Conservation (phyloP, 2,329 filamentous ascomycete species). For the Phyllosticta paracitricarpa region DNA sequence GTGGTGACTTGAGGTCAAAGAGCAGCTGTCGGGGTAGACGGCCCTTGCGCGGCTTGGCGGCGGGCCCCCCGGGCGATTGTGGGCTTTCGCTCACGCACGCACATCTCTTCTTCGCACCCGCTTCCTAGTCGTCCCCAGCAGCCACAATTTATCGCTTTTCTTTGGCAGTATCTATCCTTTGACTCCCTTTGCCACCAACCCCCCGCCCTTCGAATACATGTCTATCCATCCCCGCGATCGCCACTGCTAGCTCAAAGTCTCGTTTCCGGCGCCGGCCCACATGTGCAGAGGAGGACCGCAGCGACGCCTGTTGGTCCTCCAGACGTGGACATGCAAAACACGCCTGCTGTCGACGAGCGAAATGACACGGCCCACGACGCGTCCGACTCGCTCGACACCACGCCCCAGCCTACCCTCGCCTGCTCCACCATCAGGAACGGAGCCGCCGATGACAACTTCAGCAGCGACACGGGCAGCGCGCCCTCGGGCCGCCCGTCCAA, state of each 20-base stretch:
- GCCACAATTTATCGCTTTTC: background rate
- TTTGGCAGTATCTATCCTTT: background rate
- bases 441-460: background rate
- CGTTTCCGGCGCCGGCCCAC: constrained; percentile 18
- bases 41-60: background rate
- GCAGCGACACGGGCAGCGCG: background rate
- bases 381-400: constrained; percentile 13
- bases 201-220: background rate
- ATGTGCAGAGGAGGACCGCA: constrained; percentile 18
- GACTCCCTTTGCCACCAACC: background rate
- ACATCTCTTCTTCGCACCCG: background rate
- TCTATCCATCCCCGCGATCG: constrained; percentile 2
- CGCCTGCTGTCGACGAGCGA: constrained; percentile 14
- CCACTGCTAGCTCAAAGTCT: constrained; percentile 9
- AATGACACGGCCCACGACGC: constrained; percentile 21
- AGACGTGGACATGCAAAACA: constrained; percentile 12
- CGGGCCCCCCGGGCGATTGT: background rate
- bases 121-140: background rate
- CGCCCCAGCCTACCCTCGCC: background rate
- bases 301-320: constrained; percentile 6
- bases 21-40: background rate
- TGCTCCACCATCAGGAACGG: background rate
- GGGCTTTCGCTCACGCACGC: background rate
- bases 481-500: constrained; percentile 39
- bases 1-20: background rate